Base-by-base conservation (phyloP, 2,329 filamentous ascomycete species). In the Nigrospora osmanthi region DNA sequence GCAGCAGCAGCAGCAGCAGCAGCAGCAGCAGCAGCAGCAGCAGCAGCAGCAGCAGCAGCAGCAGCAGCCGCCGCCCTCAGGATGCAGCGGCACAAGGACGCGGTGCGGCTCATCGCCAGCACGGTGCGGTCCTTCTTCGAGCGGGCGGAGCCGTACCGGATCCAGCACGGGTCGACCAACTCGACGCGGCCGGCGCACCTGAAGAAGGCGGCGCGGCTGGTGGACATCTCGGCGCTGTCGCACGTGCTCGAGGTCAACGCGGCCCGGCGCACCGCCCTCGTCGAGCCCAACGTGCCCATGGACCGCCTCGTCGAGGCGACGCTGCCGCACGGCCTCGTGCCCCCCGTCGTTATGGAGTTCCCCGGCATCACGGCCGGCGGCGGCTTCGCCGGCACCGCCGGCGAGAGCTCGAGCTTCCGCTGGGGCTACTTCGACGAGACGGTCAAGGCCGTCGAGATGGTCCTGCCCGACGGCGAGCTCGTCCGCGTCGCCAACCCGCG, bases 201-300 rank as follows among this genome's bases (percentile, higher is more conserved):
- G 36, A 64, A 64, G 36, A 58, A 60, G 40, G 52, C 54, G 47
- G 59, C 54, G 50, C 66, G 61, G 47, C 66, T 68, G 47, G 71
- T 89, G 52, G 83, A 88, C 66, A 88, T 85, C 56, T 80, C 78
- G 57, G 63, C 67, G 3, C 72, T 90, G 3, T 68, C 67, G 52
- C 69, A 81, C 59, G 81, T 90, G 23, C 68, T 90, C 32, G 65
- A 71, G 11, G 75, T 90, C 46, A 75, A 89, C 59, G 56, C 64
- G 1, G 57, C 65, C 9, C 59, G 58, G 1, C 72, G 72, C 43
- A 81, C 74, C 7, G 84, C 81, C 5, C 70, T 88, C 19, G 83
- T 87, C 35, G 83, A 89, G 66, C 83, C 85, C 43, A 89, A 88
- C 55, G 84, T 87, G 11, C 76, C 83, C 23, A 87, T 89, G 83